Percentiles rank a stretch among this genome's conserved stretches.
Conservation (phyloP, 2,329 filamentous ascomycete species). For the Arthrinium puccinioides region DNA sequence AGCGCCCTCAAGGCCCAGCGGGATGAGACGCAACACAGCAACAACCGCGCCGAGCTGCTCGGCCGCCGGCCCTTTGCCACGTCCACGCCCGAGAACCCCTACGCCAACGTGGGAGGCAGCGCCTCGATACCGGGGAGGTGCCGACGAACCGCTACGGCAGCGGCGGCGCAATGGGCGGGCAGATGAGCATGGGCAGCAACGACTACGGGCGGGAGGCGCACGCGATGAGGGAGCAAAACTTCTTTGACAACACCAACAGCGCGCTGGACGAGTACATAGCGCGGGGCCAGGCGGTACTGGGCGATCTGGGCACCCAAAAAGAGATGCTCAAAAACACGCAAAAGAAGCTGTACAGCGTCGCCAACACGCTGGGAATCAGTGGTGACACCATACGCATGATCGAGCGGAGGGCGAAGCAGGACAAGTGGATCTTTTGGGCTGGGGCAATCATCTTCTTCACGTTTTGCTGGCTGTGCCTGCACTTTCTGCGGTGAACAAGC, state of each 20-base stretch:
- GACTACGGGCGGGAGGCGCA: conserved; percentile 71
- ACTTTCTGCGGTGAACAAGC: conserved; percentile 59
- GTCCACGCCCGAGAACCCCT: conserved; percentile 81
- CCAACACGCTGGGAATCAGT: conserved; percentile 86
- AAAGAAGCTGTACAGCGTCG: conserved; percentile 81
- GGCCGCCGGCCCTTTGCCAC: conserved; percentile 80
- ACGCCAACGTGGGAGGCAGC: conserved; percentile 50
- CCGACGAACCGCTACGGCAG: conserved; percentile 34
- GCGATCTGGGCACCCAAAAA: conserved; percentile 80
- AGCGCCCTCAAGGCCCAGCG: conserved; percentile 68
- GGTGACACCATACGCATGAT: conserved; percentile 97
- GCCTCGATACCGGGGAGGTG: conserved; percentile 23
- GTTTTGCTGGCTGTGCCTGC: conserved; percentile 88
- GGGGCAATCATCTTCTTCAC: conserved; percentile 80
- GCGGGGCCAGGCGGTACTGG: conserved; percentile 80
- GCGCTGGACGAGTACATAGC: conserved; percentile 94
- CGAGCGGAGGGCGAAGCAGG: conserved; percentile 81
- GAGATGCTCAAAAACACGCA: conserved; percentile 96
- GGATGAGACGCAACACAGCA: conserved; percentile 62
- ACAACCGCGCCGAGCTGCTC: conserved; percentile 73
- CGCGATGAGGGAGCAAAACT: conserved; percentile 81
- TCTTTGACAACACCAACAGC: conserved; percentile 73
- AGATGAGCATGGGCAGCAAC: conserved; percentile 41
- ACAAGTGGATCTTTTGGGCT: conserved; percentile 96
- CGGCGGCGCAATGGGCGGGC: conserved; percentile 22